Percentiles rank a stretch among this genome's conserved stretches.
phyloP scores from a whole-genome alignment of 2,329 filamentous ascomycete species.

The Aaosphaeria arxii region DNA sequence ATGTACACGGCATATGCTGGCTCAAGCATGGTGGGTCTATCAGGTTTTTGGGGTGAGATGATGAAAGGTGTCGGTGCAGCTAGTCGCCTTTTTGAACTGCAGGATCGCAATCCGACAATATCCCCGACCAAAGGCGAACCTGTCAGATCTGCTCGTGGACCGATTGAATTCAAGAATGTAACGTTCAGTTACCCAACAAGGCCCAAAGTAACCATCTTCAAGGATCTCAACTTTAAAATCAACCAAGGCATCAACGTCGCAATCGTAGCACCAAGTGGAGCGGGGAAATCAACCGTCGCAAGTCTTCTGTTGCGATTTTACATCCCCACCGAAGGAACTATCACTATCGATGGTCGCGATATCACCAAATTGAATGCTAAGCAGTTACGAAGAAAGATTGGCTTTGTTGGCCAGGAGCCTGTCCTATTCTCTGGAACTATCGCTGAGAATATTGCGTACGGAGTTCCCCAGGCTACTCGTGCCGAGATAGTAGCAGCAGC shows the following conservation, averaged over 20 bases:
- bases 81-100: constrained; percentile 91
- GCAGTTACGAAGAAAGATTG: constrained; percentile 85
- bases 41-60: constrained; percentile 93
- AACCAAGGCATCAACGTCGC: constrained; percentile 92
- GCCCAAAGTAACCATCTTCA: constrained; percentile 88
- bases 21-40: constrained; percentile 88
- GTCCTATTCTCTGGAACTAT: constrained; percentile 86
- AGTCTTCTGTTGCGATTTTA: constrained; percentile 93
- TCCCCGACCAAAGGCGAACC: constrained; percentile 78
- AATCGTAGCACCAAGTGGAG: constrained; percentile 92
- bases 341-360: constrained; percentile 81
- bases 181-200: constrained; percentile 90
- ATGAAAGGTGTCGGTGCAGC: constrained; percentile 99
- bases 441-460: constrained; percentile 89
- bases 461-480: constrained; percentile 72
- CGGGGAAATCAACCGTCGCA: constrained; percentile 93
- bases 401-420: constrained; percentile 92
- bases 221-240: constrained; percentile 83
- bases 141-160: constrained; percentile 80
- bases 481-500: constrained; percentile 83
- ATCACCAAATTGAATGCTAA: constrained; percentile 88
- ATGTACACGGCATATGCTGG: constrained; percentile 93
- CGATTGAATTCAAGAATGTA: constrained; percentile 84
- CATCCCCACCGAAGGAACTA: constrained; percentile 70
- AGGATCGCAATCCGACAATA: constrained; percentile 84